Base-by-base conservation (phyloP, 352 stramenopile genomes). In the Phytopythium ostracodes region DNA sequence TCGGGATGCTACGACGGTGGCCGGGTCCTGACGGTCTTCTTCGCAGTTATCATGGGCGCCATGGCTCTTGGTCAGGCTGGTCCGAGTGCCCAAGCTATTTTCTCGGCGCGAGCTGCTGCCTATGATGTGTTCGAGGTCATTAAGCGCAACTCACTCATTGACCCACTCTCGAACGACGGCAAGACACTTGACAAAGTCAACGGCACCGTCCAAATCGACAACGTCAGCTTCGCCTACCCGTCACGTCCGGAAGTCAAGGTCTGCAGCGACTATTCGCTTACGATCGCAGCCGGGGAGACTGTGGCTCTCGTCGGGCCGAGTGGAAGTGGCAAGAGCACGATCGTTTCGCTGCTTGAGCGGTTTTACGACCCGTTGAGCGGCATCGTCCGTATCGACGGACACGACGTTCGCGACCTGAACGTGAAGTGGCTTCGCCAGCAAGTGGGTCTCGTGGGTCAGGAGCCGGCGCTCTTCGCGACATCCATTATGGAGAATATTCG, bases 401-500 rank as follows among this genome's bases (percentile, higher is more conserved):
- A 64, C 40, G 64, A 87, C 65, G 75, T 96, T 29, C 66, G 77
- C 18, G 55, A 72, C 11, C 49, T 97, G 35, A 88, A 96, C 59
- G 42, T 78, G 15, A 59, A 73, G 60, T 91, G 71, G 64, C 76
- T 98, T 17, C 76, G 92, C 27, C 63, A 70, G 18, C 59, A 76
- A 24, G 87, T 98, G 47, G 95, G 92, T 11, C 81, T 98, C 17
- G 93, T 99, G 0, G 88, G 92, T 0, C 96, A 99, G 59, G 71
- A 84, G 56, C 67, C 38, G 49, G 56, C 55, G 36, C 50, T 62
- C 35, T 54, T 93, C 27, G 97, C 98, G 63, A 67, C 62, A 4
- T 66, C 71, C 15, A 77, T 98, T 60, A 53, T 66, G 4, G 77
- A 72, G 63, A 90, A 89, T 35, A 86, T 94, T 46, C 65, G 68